Evolutionary conservation across 2,329 filamentous ascomycete genomes (phyloP), one percentile per base, ranked within the genome.

Genomic region (Epichloe typhina): DNA sequence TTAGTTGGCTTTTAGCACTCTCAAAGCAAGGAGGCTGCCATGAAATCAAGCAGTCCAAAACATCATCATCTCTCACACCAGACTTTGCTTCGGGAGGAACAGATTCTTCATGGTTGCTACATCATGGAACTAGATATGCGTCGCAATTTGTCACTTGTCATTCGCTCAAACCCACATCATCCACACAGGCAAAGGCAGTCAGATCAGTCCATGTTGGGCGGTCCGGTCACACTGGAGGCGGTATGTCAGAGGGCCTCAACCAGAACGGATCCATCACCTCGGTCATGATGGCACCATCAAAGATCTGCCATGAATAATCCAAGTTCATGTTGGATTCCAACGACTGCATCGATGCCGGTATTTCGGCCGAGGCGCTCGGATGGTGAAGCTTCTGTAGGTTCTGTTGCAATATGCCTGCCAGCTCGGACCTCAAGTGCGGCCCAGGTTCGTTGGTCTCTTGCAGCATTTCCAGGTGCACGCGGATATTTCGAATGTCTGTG

Each of bases 401-500:
- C 36, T 58, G 54, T 40, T 64, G 61, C 1, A 66, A 54, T 12
- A 50, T 17, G 11, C 23, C 15, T 4, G 41, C 49, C n/a, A 50
- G 41, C 17, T 15, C 59, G 54, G 15, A 53, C 21, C 8, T 58
- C 56, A 12, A 63, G 51, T 47, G 58, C 55, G 5, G 58, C 57
- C 55, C 58, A 3, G 58, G 57, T 46, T 63, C 61, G 49, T 64
- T 54, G 35, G 59, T 65, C 8, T 63, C 58, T 12, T 53, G 55
- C 7, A 66, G 51, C 41, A 59, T 58, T 5, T 60, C 56, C 1
- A 66, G 47, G 39, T 66, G 63, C n/a, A 63, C 48, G 1, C 58
- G 54, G 1, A 64, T 62, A 7, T 60, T 61, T 4, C 58, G 55
- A 4, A 64, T 46, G 26, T 65, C 63, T 62, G 37, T 40, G 36